These are phyloP conservation scores for Tulasnella sp. DNA, from an alignment of 768 basidiomycete species.

Conservation along the genomic window DNA sequence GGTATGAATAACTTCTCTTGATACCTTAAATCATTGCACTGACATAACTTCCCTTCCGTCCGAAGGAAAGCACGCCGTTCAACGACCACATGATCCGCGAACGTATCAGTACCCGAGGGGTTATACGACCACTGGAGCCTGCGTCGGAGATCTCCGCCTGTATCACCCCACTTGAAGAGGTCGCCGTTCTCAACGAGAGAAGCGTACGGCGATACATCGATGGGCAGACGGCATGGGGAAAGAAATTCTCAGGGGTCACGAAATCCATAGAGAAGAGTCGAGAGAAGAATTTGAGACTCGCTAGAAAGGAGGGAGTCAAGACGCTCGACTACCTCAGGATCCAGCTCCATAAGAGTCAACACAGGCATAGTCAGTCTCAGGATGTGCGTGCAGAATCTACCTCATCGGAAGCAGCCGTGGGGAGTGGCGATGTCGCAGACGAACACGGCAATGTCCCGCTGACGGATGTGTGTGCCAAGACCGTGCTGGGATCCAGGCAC, in stretches of 20 bases:
- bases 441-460: constrained; percentile 19
- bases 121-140: constrained; percentile 73
- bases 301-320: constrained; percentile 49
- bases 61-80: constrained; percentile 22
- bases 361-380: constrained; percentile 23
- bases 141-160: constrained; percentile 56
- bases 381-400: constrained; percentile 18
- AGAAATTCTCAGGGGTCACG: constrained; percentile 50
- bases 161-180: constrained; percentile 47
- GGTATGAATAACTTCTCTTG: too few species aligned
- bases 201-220: constrained; percentile 67
- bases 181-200: constrained; percentile 69
- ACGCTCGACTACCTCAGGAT: constrained; percentile 40
- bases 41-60: neutral
- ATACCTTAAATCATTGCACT: too few species aligned
- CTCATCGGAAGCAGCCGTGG: constrained; percentile 15
- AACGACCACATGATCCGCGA: constrained; percentile 76
- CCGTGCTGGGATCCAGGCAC: constrained; percentile 34
- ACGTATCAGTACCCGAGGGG: constrained; percentile 70
- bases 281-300: constrained; percentile 50
- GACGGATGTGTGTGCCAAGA: constrained; percentile 26
- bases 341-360: constrained; percentile 19
- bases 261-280: constrained; percentile 56
- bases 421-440: constrained; percentile 24
- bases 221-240: constrained; percentile 48